Evolutionary conservation across 2,329 filamentous ascomycete species (phyloP).

Genomic region (Alternaria brassicicola): DNA sequence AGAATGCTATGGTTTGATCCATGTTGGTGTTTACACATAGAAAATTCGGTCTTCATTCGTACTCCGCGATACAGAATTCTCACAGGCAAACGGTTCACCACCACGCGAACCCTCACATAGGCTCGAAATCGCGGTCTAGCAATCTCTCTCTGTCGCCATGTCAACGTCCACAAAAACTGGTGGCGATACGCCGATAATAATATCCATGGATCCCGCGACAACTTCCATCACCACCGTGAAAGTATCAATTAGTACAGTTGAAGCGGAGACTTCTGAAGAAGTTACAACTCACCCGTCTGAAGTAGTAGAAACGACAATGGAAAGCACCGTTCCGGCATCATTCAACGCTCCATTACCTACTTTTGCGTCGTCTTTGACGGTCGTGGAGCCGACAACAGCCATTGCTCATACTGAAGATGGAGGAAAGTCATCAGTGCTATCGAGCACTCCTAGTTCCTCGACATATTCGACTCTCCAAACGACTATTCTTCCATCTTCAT

Average conservation of each 20-base stretch:
- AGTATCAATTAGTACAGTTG: not conserved
- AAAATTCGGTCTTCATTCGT: not conserved
- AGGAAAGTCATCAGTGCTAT: not conserved
- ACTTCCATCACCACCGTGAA: not conserved
- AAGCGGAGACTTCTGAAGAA: not conserved
- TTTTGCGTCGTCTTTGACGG: not conserved
- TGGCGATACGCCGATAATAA: not conserved
- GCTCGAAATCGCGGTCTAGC: not conserved
- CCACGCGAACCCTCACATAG: not conserved
- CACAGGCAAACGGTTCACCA: not conserved
- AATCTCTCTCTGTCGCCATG: not conserved
- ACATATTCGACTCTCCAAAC: not conserved
- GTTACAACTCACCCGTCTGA: not conserved
- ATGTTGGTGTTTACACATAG: not conserved
- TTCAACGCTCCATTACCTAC: not conserved
- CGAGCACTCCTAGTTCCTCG: not conserved
- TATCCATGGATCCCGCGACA: slow-evolving; percentile 3
- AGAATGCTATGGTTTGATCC: not conserved
- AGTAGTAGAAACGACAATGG: not conserved
- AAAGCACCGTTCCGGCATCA: not conserved
- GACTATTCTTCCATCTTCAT: not conserved
- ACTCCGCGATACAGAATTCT: not conserved
- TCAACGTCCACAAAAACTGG: not conserved
- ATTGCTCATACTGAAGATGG: not conserved
- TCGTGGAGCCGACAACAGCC: not conserved